Evolutionary conservation across 2,329 filamentous ascomycete species (phyloP).

Genomic region (Trichoderma simmonsii): DNA sequence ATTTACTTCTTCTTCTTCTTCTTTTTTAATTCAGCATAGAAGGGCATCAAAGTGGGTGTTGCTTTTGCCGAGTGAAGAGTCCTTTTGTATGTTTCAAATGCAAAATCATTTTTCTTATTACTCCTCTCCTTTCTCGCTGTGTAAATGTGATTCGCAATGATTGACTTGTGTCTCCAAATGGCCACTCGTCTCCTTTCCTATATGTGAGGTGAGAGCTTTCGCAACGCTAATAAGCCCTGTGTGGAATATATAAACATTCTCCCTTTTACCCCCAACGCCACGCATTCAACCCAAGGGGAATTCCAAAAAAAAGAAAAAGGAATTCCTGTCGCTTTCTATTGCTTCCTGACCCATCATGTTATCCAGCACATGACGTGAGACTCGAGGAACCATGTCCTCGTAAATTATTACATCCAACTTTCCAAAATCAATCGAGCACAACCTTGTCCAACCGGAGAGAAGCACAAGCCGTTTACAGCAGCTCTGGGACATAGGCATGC

Average conservation of each 20-base stretch:
- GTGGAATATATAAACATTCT: neutral
- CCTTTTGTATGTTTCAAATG: neutral
- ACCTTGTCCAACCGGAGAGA: too few relatives aligned
- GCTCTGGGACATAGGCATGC: neutral
- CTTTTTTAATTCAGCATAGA: slow-evolving; percentile 14
- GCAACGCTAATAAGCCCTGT: neutral
- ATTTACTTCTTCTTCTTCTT: neutral
- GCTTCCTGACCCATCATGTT: neutral
- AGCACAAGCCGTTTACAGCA: neutral
- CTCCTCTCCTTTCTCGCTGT: neutral
- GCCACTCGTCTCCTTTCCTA: neutral
- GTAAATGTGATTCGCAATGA: neutral
- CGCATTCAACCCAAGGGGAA: neutral
- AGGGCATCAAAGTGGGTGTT: slow-evolving; percentile 3
- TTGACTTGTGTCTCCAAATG: neutral
- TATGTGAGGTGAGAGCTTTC: neutral
- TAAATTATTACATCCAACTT: neutral
- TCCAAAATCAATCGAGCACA: too few relatives aligned
- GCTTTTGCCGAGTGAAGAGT: slow-evolving; percentile 3
- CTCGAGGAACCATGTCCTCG: neutral
- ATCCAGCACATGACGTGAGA: slow-evolving; percentile 1
- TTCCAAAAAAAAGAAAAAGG: neutral
- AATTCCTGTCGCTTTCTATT: neutral
- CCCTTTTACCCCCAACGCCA: slow-evolving; percentile 4
- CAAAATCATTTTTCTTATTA: neutral